phyloP scores from a whole-genome alignment of 2,329 filamentous ascomycete genomes.

The Sporothrix sp. region DNA sequence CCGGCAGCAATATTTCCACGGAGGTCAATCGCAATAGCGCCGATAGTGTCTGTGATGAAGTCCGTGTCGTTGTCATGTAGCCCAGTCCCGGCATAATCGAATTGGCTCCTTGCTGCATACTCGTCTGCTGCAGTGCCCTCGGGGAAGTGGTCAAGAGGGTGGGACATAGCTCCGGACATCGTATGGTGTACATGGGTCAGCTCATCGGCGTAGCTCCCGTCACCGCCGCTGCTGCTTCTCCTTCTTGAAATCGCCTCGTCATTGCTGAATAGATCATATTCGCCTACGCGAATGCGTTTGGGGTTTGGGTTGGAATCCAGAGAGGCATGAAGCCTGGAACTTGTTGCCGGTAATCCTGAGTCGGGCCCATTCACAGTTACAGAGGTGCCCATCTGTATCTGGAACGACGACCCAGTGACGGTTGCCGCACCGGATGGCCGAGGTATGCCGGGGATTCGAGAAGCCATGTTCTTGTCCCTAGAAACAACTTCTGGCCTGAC shows the following conservation, averaged over 20 bases:
- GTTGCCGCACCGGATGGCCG: neutral
- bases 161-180: neutral
- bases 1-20: conserved; percentile 84
- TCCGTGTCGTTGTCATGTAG: conserved; percentile 27
- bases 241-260: neutral
- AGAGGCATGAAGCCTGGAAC: neutral
- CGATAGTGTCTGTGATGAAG: conserved; percentile 81
- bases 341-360: no score
- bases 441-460: neutral
- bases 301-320: neutral
- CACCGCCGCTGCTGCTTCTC: conserved; percentile 5
- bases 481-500: no score
- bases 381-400: no score
- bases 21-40: conserved; percentile 84
- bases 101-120: neutral
- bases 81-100: neutral
- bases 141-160: neutral
- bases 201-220: conserved; percentile 10
- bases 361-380: no score
- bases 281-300: conserved; percentile 10
- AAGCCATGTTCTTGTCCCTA: no score
- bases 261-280: neutral
- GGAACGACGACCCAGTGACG: no score
- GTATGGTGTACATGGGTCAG: neutral
- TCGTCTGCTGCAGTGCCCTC: neutral